These are phyloP conservation scores for Neolentinus lepideus DNA, from an alignment of 1,284 basidiomycete genomes.

Conservation along the genomic window DNA sequence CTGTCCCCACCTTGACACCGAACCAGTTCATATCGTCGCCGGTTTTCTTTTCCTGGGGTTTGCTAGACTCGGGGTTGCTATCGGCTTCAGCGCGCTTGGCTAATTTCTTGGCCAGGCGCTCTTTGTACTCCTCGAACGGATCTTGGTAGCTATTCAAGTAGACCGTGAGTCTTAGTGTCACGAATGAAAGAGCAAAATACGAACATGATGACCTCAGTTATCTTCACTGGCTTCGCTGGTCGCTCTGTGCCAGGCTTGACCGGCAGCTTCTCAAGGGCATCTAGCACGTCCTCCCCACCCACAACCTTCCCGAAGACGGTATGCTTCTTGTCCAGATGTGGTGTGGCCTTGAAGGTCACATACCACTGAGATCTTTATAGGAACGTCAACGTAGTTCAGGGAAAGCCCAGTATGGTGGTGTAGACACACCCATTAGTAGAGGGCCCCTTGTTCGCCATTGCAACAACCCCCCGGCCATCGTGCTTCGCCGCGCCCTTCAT, in stretches of 20 bases:
- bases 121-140: conserved; percentile 82
- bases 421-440: conserved; percentile 68
- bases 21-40: conserved; percentile 77
- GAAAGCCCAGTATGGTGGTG: not conserved
- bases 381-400: not conserved
- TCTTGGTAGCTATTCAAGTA: conserved; percentile 81
- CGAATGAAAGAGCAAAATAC: conserved; percentile 16
- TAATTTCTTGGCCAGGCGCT: conserved; percentile 66
- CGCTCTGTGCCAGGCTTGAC: conserved; percentile 81
- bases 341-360: conserved; percentile 76
- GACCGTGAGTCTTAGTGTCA: no score
- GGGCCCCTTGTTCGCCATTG: conserved; percentile 91
- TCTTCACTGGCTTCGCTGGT: conserved; percentile 77
- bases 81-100: conserved; percentile 57
- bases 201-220: conserved; percentile 73
- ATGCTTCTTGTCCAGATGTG: conserved; percentile 82
- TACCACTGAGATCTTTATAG: conserved; percentile 78
- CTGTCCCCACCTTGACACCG: conserved; percentile 64
- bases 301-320: conserved; percentile 97
- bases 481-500: conserved; percentile 83
- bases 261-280: conserved; percentile 77
- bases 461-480: conserved; percentile 71
- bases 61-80: conserved; percentile 22
- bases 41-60: conserved; percentile 32
- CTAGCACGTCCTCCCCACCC: conserved; percentile 87